phyloP scores from a whole-genome alignment of 768 basidiomycete genomes.

The Cubamyces lactineus region DNA sequence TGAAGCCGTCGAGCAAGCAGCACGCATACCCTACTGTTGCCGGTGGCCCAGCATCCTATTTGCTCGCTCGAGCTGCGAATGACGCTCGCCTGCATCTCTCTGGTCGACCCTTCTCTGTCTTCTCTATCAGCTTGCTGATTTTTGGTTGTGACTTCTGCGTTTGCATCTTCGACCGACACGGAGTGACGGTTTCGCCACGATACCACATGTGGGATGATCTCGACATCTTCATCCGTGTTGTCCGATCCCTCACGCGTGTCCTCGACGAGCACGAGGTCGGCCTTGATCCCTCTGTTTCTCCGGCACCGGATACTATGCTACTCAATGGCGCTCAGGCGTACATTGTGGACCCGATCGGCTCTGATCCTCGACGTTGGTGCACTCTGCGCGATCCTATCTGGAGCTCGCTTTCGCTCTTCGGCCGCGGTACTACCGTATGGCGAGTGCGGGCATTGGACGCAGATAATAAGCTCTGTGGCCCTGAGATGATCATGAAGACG shows the following conservation, averaged over 20 bases:
- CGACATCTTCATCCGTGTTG: slow-evolving; percentile 32
- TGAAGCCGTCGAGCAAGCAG: neutral
- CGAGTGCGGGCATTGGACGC: neutral
- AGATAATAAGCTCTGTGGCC: neutral
- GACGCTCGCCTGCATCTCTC: slow-evolving; percentile 35
- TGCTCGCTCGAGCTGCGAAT: slow-evolving; percentile 26
- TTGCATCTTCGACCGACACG: slow-evolving; percentile 37
- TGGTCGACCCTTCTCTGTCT: slow-evolving; percentile 35
- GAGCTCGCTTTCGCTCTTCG: slow-evolving; percentile 22
- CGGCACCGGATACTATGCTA: neutral
- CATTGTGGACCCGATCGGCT: neutral
- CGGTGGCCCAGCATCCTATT: neutral
- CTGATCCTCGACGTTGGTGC: neutral
- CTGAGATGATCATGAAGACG: slow-evolving; percentile 2
- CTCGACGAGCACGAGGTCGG: slow-evolving; percentile 13
- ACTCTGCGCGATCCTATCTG: slow-evolving; percentile 14
- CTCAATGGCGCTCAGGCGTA: neutral
- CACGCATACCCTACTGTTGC: neutral
- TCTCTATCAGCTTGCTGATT: slow-evolving; percentile 35
- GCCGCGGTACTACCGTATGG: slow-evolving; percentile 25
- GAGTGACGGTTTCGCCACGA: slow-evolving; percentile 32
- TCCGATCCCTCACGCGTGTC: slow-evolving; percentile 25
- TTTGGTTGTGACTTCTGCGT: slow-evolving; percentile 36
- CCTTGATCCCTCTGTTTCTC: slow-evolving; percentile 11
- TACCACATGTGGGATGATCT: slow-evolving; percentile 31